phyloP scores from a whole-genome alignment of 2,329 filamentous ascomycete genomes.

The Colletotrichum ledebouriae region DNA sequence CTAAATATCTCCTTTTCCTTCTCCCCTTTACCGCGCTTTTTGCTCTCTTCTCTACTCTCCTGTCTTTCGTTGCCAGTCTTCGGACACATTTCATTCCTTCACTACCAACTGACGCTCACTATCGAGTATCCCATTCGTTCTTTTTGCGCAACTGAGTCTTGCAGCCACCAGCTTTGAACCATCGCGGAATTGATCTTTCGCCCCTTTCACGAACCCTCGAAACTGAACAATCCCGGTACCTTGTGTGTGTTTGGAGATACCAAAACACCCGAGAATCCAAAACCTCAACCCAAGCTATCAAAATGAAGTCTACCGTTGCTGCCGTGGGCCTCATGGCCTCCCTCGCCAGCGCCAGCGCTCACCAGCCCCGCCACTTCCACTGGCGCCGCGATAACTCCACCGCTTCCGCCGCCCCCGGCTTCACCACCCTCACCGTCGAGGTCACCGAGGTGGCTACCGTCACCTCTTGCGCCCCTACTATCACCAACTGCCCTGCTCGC shows the following conservation, averaged over 20 bases:
- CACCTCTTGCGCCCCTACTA: conserved; percentile 68
- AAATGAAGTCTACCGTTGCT: conserved; percentile 63
- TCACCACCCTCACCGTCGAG: conserved; percentile 63
- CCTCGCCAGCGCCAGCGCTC: conserved; percentile 58
- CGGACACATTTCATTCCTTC: conserved; percentile 44
- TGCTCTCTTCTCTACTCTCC: conserved; percentile 28
- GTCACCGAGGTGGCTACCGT: conserved; percentile 69
- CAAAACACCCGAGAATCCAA: conserved; percentile 17
- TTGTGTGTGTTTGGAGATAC: conserved; percentile 20
- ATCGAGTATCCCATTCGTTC: conserved; percentile 38
- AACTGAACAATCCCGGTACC: conserved; percentile 15
- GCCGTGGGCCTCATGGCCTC: conserved; percentile 60
- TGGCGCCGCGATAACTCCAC: conserved; percentile 44
- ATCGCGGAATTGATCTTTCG: conserved; percentile 44
- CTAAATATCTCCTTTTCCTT: conserved; percentile 33
- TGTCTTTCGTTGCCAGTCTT: conserved; percentile 44
- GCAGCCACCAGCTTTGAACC: conserved; percentile 36
- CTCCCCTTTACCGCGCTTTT: conserved; percentile 14
- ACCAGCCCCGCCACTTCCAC: conserved; percentile 53
- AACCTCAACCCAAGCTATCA: conserved; percentile 46
- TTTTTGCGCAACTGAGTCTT: conserved; percentile 44
- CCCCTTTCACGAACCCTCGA: conserved; percentile 36
- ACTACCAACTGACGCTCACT: conserved; percentile 33
- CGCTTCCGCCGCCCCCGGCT: conserved; percentile 40
- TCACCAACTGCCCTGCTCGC: conserved; percentile 67